Evolutionary conservation across 1,284 basidiomycete species (phyloP), one percentile per base, ranked within the genome.

Genomic region (Apiotrichum veenhuisii): DNA sequence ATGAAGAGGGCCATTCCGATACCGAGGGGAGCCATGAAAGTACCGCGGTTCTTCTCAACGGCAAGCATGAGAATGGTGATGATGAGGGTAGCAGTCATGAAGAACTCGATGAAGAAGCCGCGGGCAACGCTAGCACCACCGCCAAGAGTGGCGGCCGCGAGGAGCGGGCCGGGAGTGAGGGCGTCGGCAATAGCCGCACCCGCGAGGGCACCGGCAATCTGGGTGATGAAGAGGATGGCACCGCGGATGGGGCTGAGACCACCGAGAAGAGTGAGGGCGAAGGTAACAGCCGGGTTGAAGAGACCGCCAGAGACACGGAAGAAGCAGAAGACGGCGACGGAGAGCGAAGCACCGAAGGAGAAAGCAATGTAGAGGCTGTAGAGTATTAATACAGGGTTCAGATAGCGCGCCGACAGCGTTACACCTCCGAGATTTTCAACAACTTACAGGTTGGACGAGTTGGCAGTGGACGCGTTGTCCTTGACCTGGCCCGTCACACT

Each of bases 11-110:
- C 71, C 50, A 78, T 73, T 48, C 80, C 80, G 52, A 82, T 82
- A 46, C 77, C 80, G 55, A 82, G 74, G 3, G 81, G 81, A 2
- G 80, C 80, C 22, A 82, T 72, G 66, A 79, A 80, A 0, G 81
- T 82, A 15, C 74, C 77, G 42, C 76, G 71, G 70, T 80, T 77
- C 69, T 78, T 80, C 68, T 80, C 79, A 26, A 77, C 80, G 38
- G 80, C 80, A 12, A 79, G 68, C 53, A 81, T 66, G 47, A 80
- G 72, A 48, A 80, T 74, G 48, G 73, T 68, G 25, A 73, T 53
- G 70, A 75, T 72, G 22, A 80, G 71, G 38, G 68, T 67, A 49
- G 75, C 65, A 5, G 80, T 79, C 51, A 80, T 67, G 72, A 81
- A 78, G 66, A 79, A 73, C 64, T 80, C 78, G 41, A 79, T 65